These are phyloP conservation scores for Jamesozyma jinghongensis DNA, from an alignment of 805 yeast genomes.

Conservation along the genomic window DNA sequence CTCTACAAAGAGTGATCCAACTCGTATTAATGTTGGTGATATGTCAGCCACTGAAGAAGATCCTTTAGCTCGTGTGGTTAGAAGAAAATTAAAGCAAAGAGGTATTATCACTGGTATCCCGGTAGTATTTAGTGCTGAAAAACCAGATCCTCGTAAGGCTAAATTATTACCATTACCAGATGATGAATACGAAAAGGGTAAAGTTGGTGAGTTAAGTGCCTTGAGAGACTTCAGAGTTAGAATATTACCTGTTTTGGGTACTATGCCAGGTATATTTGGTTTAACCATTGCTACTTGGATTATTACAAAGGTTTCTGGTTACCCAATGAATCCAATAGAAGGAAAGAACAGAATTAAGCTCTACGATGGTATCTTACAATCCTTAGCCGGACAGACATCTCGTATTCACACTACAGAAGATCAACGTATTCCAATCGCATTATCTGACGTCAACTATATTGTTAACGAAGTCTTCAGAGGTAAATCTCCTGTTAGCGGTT, in stretches of 20 bases:
- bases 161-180: conserved; percentile 76
- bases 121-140: conserved; percentile 87
- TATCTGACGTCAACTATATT: conserved; percentile 68
- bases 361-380: conserved; percentile 74
- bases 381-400: conserved; percentile 79
- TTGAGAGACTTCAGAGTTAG: conserved; percentile 85
- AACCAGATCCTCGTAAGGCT: conserved; percentile 94
- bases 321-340: conserved; percentile 83
- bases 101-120: conserved; percentile 75
- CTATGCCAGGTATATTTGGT: conserved; percentile 96
- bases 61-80: conserved; percentile 77
- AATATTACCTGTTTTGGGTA: conserved; percentile 90
- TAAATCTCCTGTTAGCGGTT: conserved; percentile 79
- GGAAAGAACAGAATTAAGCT: conserved; percentile 81
- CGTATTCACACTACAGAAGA: conserved; percentile 57
- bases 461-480: conserved; percentile 92
- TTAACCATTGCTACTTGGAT: conserved; percentile 79
- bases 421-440: conserved; percentile 65
- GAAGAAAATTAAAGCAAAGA: conserved; percentile 70
- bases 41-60: conserved; percentile 88
- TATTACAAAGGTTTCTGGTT: conserved; percentile 71
- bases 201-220: conserved; percentile 81
- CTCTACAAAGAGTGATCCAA: conserved; percentile 91
- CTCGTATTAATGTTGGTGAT: conserved; percentile 83
- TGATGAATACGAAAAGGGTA: conserved; percentile 47